Conservation (phyloP, 2,329 filamentous ascomycete genomes). For the Ceratocystis harringtonii region DNA sequence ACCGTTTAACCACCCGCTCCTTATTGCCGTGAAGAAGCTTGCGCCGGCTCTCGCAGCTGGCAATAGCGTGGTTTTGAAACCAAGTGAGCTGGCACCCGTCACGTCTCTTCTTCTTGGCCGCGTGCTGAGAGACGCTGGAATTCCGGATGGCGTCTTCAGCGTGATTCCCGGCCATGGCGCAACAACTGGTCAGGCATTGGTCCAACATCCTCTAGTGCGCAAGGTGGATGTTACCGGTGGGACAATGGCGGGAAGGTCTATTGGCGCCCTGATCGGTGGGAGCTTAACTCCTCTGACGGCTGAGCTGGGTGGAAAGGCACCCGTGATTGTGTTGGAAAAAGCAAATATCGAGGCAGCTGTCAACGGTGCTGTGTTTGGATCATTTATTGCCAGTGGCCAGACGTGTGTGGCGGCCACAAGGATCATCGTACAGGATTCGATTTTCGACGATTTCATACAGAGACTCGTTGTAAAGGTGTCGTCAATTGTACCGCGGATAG, state of each 20-base stretch:
- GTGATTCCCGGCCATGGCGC: conserved; percentile 55
- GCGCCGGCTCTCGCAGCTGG: conserved; percentile 35
- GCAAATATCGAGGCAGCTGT: conserved; percentile 49
- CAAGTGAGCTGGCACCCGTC: conserved; percentile 39
- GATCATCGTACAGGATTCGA: conserved; percentile 40
- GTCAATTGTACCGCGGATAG: conserved; percentile 26
- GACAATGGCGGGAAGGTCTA: conserved; percentile 52
- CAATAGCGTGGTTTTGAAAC: conserved; percentile 38
- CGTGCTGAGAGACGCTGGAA: conserved; percentile 54
- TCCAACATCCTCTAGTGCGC: conserved; percentile 51
- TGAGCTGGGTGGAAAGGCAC: conserved; percentile 53
- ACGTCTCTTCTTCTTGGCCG: conserved; percentile 28
- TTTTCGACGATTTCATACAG: conserved; percentile 40
- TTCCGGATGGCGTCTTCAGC: conserved; percentile 61
- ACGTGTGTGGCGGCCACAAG: conserved; percentile 45
- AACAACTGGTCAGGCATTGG: conserved; percentile 52
- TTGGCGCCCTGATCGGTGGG: conserved; percentile 52
- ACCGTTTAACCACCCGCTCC: conserved; percentile 39
- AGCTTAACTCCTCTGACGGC: conserved; percentile 49
- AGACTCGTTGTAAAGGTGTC: conserved; percentile 39
- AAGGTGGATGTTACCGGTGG: conserved; percentile 67
- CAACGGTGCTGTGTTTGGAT: conserved; percentile 31
- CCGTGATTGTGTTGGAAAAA: conserved; percentile 50
- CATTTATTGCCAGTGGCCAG: conserved; percentile 42
- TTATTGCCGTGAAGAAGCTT: conserved; percentile 33